Base-by-base conservation (phyloP, 768 basidiomycete genomes). In the Chalciporus chontae region DNA sequence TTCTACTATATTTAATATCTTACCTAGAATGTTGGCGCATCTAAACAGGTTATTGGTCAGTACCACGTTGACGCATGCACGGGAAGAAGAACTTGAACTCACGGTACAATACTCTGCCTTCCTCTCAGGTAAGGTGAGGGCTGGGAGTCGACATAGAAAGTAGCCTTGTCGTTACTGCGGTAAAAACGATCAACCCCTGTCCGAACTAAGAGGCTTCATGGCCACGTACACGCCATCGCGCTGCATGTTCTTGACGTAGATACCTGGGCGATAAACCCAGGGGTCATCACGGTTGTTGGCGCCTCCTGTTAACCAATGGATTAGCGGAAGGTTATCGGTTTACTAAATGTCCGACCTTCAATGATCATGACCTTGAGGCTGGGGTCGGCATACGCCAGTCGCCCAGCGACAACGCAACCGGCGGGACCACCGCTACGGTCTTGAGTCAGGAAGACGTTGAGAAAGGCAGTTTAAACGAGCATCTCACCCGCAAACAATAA, bases 321-420 rank as follows among this genome's bases (percentile, higher is more conserved):
- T 32, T 23, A 31, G 41, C 45, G 13, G 23, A 27, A 17, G 37
- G 15, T 36, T 27, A 24, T n/a, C 13, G 17, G 11, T 40, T 5
- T 53, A 27, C 39, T 18, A 36, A 8, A 9, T 15, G 19, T 26
- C 65, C 18, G 47, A 79, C 83, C 85, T 73, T 86, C 85, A 51
- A 86, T 81, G 57, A 87, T 77, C 81, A 86, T 83, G 50, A 87
- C 84, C 63, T 86, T 84, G 48, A 87, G 66, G 59, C 71, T 85
- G 21, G 84, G 83, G 66, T 86, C 85, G 34, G 84, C 83, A 57
- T 80, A 83, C 0, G 85, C 85, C 45, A 87, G 68, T 48, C 85
- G 74, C 47, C 85, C 85, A 11, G 85, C 85, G 24, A 81, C 77
- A 44, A 84, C 84, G 60, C 82, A 56, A 77, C 79, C 79, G 64